Conservation (phyloP, 169 alveolate genomes). For the Theileria equi region DNA sequence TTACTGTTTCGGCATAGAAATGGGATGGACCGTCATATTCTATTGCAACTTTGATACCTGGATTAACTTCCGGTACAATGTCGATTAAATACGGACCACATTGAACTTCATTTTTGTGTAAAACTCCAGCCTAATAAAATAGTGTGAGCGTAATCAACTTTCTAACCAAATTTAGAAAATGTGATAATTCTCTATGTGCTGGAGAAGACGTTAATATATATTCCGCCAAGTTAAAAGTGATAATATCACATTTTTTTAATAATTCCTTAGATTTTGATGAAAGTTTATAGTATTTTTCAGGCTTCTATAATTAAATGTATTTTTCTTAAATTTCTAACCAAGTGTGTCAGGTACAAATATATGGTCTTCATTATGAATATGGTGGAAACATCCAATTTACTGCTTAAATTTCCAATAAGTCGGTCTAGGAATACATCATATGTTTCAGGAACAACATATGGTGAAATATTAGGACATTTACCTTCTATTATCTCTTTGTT, state of each 20-base stretch:
- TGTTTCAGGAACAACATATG: slow-evolving; percentile 10
- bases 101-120: slow-evolving; percentile 58
- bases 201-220: slow-evolving; percentile 58
- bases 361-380: slow-evolving; percentile 50
- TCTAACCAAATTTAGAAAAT: slow-evolving; percentile 23
- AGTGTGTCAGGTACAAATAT: slow-evolving; percentile 36
- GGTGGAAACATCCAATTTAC: slow-evolving; percentile 55
- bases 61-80: slow-evolving; percentile 41
- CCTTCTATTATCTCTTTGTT: slow-evolving; percentile 22
- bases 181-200: slow-evolving; percentile 52
- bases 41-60: slow-evolving; percentile 21
- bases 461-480: background rate
- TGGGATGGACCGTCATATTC: slow-evolving; percentile 68
- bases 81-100: slow-evolving; percentile 61
- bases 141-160: background rate
- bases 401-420: slow-evolving; percentile 37
- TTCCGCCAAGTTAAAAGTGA: slow-evolving; percentile 50
- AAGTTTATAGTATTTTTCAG: slow-evolving; percentile 19
- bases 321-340: slow-evolving; percentile 6
- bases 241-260: slow-evolving; percentile 27
- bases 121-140: slow-evolving; percentile 37
- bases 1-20: slow-evolving; percentile 56
- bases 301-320: slow-evolving; percentile 2
- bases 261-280: slow-evolving; percentile 38
- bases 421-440: slow-evolving; percentile 27